Base-by-base conservation (phyloP, 2,329 filamentous ascomycete species). In the Aspergillus chevalieri region DNA sequence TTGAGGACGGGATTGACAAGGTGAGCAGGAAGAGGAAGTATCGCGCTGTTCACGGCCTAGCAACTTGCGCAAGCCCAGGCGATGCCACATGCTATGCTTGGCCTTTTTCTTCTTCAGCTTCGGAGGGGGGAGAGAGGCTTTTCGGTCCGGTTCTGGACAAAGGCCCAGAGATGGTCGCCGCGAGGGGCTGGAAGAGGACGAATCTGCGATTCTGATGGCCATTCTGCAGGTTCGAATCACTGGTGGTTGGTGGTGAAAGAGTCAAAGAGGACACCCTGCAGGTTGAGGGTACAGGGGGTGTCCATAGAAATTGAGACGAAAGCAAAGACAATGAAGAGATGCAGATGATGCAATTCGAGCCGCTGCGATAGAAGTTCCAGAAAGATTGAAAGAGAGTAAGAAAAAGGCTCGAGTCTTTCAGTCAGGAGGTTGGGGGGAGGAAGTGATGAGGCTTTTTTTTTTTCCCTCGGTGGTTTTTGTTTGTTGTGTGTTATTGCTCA, bases 41-140 rank as follows among this genome's bases (percentile, higher is more conserved):
- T 65, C 61, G 58, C 60, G 65, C 54, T 69, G 65, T 47, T 73
- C 71, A 48, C 67, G 69, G 49, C 65, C 68, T 59, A 72, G 65
- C 70, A 67, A 72, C 66, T 64, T 61, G 57, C 67, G 65, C 44
- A 72, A 60, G 28, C 66, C 67, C 46, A 75, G 58, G 53, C 70
- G 67, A 60, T 74, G 72, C 70, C 71, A 74, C 66, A 75, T 73
- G 56, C 72, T 72, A 62, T 68, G 65, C 54, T 71, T 72, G 47
- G 61, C 26, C 26, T 30, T 30, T 30, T 30, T 30, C 10, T 12
- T 30, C 10, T 30, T 30, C 26, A 4, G 26, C 10, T 30, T 30
- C 26, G 10, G 26, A 30, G 26, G 26, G 26, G 10, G 36, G n/a
- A 39, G n/a, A 19, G 36, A 39, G 14, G 15, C 19, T 39, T 39